Evolutionary conservation across 257 asterid species (phyloP).

Genomic region (Jasminum sambac): DNA sequence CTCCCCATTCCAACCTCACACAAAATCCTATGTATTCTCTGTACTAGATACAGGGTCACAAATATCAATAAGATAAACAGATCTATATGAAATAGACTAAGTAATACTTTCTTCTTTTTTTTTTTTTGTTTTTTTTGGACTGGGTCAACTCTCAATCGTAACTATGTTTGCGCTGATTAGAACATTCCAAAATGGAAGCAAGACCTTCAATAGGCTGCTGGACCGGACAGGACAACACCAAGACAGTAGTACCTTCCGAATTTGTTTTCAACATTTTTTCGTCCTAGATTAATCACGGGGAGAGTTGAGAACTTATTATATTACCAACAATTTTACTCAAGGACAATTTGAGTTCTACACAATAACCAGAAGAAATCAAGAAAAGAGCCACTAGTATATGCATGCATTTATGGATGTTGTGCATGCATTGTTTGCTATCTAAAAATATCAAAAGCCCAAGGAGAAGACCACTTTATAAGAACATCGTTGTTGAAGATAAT

Average conservation of each 20-base stretch:
- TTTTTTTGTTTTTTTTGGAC: too few relatives aligned
- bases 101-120: too few relatives aligned
- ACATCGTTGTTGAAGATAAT: too few relatives aligned
- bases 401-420: background rate
- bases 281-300: background rate
- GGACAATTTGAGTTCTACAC: background rate
- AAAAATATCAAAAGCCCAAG: background rate
- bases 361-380: background rate
- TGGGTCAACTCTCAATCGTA: too few relatives aligned
- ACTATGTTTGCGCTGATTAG: too few relatives aligned
- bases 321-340: background rate
- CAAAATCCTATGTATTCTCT: too few relatives aligned
- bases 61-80: background rate
- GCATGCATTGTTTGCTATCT: background rate
- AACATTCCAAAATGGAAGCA: background rate
- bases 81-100: background rate
- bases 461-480: background rate
- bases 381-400: background rate
- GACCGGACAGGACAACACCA: background rate
- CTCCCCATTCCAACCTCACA: too few relatives aligned
- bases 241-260: background rate
- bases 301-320: background rate
- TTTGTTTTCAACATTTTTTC: too few relatives aligned
- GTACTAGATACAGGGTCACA: background rate
- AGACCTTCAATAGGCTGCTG: background rate